Evolutionary conservation across 106 monocot genomes (phyloP), one percentile per base, ranked within the genome.

Genomic region (Narthecium ossifragum): DNA sequence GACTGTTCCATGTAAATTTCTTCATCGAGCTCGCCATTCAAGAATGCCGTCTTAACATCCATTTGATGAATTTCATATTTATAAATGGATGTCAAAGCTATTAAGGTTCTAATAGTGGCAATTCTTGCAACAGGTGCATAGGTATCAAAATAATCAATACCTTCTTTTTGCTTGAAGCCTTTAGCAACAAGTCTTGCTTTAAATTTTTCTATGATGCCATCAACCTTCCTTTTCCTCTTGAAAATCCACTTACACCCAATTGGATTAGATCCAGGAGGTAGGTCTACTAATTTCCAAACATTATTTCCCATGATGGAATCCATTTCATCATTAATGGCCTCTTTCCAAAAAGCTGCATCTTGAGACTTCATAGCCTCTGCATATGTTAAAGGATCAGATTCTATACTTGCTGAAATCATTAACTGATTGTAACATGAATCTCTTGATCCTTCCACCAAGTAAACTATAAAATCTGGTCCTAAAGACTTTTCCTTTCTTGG

Each of bases 21-120:
- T 46, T 46, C 15, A 17, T 25, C 25, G 2, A 51, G 2, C 22
- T 51, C 26, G 4, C 24, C 51, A 24, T 24, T 51, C 3, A 51
- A 24, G 15, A 51, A 51, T 25, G 51, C 51, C 22, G 51, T 51
- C 23, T 25, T 51, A 24, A 51, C 25, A 51, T 51, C 51, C 13
- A 51, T 51, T 13, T 51, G 51, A 51, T 51, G 51, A 8, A 51
- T 25, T 3, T 24, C 4, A 5, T 24, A 24, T 1, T 6, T 26
- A 51, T 51, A 25, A 5, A 26, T 25, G 5, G 13, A 22, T 47
- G 51, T 24, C 3, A 51, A 5, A 25, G 51, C 51, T 24, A 25
- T 26, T 24, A 51, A 15, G 46, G 17, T 46, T 9, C 46, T 7
- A n/a, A 46, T 46, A 7, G 17, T 15, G 46, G 46, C 17, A n/a